A percentile compares a stretch with the other conserved stretches of the same genome.
These are phyloP conservation scores for Daphne laureola DNA, from an alignment of 441 rosid species.

Conservation along the genomic window DNA sequence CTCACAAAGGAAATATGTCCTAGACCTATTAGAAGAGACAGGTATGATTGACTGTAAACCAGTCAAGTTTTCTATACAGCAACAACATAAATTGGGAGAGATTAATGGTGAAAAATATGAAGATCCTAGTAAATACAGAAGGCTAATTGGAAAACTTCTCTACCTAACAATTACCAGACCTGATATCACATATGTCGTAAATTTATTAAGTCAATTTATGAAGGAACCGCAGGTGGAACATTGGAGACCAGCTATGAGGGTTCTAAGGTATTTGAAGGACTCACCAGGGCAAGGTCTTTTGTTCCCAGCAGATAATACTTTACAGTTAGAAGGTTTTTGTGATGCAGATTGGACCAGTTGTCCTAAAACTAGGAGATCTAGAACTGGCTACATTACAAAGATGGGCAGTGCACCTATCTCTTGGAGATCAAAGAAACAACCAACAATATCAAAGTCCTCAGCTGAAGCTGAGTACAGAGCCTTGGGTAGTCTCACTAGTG, in stretches of 20 bases:
- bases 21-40: not conserved
- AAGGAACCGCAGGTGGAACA: not conserved
- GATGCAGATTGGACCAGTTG: not conserved
- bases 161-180: not conserved
- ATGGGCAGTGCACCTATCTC: not conserved
- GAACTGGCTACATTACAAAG: not conserved
- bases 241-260: too few relatives aligned
- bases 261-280: not conserved
- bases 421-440: not conserved
- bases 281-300: not conserved
- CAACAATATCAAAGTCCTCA: not conserved
- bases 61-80: not conserved
- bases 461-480: not conserved
- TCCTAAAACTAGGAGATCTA: not conserved
- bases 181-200: not conserved
- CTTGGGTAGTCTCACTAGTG: not conserved
- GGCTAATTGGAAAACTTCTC: not conserved
- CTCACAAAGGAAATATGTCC: not conserved
- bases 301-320: not conserved
- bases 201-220: not conserved
- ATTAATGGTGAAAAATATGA: not conserved
- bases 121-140: not conserved
- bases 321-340: not conserved
- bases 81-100: not conserved
- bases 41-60: not conserved